phyloP scores from a whole-genome alignment of 2,329 filamentous ascomycete genomes.

The Ophiognomonia clavigignenti-juglandacearum region DNA sequence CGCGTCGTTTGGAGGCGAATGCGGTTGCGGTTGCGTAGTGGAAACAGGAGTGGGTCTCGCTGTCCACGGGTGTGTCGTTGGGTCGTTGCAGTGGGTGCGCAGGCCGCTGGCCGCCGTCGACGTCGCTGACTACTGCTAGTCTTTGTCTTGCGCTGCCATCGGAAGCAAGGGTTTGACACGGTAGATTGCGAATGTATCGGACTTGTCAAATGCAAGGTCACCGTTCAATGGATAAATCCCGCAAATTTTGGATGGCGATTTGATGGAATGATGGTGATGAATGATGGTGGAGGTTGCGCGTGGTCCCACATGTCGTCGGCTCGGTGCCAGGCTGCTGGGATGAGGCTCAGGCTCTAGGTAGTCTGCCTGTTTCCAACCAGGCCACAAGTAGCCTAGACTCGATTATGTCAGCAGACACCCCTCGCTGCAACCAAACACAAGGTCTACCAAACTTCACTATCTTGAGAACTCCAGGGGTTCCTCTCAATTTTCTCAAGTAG shows the following conservation, averaged over 20 bases:
- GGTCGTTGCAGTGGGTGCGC: no score
- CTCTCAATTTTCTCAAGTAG: no score
- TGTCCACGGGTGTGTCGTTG: no score
- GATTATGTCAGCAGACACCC: background rate
- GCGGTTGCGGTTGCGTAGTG: background rate
- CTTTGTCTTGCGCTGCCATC: constrained; percentile 7
- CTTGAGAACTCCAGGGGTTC: no score
- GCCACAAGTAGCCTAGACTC: no score
- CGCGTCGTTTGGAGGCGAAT: no score
- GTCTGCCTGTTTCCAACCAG: no score
- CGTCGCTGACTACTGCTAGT: background rate
- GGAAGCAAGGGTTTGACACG: background rate
- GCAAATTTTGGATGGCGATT: background rate
- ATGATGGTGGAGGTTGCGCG: constrained; percentile 1
- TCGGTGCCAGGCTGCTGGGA: background rate
- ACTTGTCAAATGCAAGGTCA: background rate
- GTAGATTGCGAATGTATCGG: background rate
- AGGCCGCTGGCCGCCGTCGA: no score
- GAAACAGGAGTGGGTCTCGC: background rate
- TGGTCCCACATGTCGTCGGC: background rate
- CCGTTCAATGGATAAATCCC: background rate
- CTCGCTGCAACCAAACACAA: background rate
- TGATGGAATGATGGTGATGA: constrained; percentile 7
- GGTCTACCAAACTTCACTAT: background rate
- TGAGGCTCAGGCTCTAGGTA: background rate